Evolutionary conservation across 208 protist species (phyloP).

Genomic region (Trypanosoma avium): DNA sequence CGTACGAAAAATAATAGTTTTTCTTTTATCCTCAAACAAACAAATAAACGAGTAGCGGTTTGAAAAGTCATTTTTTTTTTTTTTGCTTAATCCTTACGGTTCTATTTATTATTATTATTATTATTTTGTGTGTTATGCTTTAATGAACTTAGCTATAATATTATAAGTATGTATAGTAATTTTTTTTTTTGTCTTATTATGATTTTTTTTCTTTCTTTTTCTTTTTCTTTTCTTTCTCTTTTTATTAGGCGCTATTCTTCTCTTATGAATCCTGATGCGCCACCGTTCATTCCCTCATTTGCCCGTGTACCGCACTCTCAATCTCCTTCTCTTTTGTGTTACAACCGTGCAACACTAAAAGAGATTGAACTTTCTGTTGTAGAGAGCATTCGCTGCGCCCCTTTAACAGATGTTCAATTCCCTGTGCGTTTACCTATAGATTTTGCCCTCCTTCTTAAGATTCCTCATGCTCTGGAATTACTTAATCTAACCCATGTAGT

Average conservation of each 20-base stretch:
- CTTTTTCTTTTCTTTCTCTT: constrained; percentile 8
- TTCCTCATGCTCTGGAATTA: constrained; percentile 21
- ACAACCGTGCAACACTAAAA: constrained; percentile 21
- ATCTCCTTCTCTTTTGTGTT: background rate
- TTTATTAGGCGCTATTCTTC: constrained; percentile 6
- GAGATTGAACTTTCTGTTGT: constrained; percentile 10
- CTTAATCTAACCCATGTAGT: constrained; percentile 19
- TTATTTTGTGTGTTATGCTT: too few species aligned
- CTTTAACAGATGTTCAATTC: background rate
- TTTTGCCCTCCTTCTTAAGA: constrained; percentile 15
- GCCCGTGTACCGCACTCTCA: background rate
- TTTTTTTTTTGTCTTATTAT: background rate
- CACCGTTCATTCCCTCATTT: constrained; percentile 28
- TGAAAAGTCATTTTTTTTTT: too few species aligned
- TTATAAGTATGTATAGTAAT: background rate
- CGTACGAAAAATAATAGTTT: too few species aligned
- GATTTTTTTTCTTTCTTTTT: constrained; percentile 1
- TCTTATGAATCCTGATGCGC: constrained; percentile 27
- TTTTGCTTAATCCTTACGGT: too few species aligned
- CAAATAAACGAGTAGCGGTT: too few species aligned
- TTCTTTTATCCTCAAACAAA: too few species aligned
- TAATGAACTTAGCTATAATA: too few species aligned
- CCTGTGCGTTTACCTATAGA: constrained; percentile 2
- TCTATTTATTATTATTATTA: too few species aligned
- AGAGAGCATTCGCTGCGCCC: constrained; percentile 7